These are phyloP conservation scores for Phytophthora megakarya DNA, from an alignment of 352 stramenopile species.

Conservation along the genomic window DNA sequence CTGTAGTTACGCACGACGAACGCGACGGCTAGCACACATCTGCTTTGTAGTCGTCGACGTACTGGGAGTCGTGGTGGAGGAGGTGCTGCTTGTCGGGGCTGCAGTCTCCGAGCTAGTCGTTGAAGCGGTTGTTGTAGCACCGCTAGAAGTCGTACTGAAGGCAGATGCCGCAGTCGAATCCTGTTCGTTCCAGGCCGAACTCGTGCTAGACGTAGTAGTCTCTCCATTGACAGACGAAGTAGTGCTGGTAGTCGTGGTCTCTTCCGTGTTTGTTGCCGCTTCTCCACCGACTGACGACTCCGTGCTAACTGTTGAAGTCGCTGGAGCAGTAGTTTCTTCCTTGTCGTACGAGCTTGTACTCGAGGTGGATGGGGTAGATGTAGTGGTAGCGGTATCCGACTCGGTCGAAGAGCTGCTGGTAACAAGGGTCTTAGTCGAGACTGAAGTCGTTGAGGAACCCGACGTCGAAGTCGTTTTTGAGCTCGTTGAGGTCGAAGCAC, in stretches of 20 bases:
- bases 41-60: conserved; percentile 2
- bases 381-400: conserved; percentile 3
- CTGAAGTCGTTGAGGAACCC: conserved; percentile 9
- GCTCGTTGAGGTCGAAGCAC: conserved; percentile 14
- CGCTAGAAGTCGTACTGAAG: background rate
- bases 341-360: conserved; percentile 10
- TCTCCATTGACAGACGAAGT: background rate
- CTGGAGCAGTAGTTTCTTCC: conserved; percentile 1
- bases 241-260: conserved; percentile 12
- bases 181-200: background rate
- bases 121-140: background rate
- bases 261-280: conserved; percentile 4
- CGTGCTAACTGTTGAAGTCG: conserved; percentile 5
- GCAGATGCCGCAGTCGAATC: too few relatives aligned
- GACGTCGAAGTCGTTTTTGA: conserved; percentile 4
- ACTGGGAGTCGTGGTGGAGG: background rate
- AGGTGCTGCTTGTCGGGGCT: background rate
- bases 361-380: background rate
- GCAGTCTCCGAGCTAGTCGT: conserved; percentile 2
- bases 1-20: conserved; percentile 18
- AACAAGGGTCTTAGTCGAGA: conserved; percentile 15
- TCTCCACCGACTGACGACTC: conserved; percentile 11
- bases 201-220: background rate
- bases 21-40: conserved; percentile 15
- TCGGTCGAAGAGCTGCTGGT: conserved; percentile 21